Base-by-base conservation (phyloP, 768 basidiomycete species). In the Boletus eberwhitei region DNA sequence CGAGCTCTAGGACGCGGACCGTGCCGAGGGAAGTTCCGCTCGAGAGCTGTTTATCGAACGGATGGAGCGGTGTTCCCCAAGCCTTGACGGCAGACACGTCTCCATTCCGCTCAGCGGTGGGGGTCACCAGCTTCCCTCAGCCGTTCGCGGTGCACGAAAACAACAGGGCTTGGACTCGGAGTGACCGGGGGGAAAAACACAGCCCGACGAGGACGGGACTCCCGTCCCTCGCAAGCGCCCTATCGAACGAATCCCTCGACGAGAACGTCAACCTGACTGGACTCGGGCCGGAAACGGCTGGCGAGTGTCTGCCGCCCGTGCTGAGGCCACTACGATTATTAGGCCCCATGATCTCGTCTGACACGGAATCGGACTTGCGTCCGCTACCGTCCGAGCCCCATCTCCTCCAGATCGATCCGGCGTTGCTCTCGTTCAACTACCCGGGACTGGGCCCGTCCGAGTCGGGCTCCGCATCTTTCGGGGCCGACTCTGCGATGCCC, bases 361-460 rank as follows among this genome's bases (percentile, higher is more conserved):
- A 48, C 34, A 6, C 37, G 38, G 42, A 17, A 38, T 3, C 44
- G 8, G 40, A 53, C 13, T 5, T 21, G 6, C 12, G 19, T 14
- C 31, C 14, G 0, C 12, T 22, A n/a, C 12, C 53, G 3, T n/a
- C 48, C 12, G 35, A 48, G 17, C 24, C 47, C 22, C 24, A 50
- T 14, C 43, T 50, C 11, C 42, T 64, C 29, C 65, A 64, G 43
- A 71, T 70, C 38, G 71, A 70, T 19, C 71, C 69, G 29, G 31
- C 44, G 13, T 16, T 72, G 32, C 60, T 72, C 40, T 53, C 59
- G 21, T 51, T 58, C 26, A 24, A 41, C 37, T 57, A 69, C 19
- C 45, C 59, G 0, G 59, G 52, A 1, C 22, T 54, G 37, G 31
- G 32, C 4, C 22, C 40, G 4, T 48, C 40, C 48, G 50, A 19